Evolutionary conservation across 495 filamentous ascomycete genomes (phyloP).

Genomic region (Evansstolkia leycettana): DNA sequence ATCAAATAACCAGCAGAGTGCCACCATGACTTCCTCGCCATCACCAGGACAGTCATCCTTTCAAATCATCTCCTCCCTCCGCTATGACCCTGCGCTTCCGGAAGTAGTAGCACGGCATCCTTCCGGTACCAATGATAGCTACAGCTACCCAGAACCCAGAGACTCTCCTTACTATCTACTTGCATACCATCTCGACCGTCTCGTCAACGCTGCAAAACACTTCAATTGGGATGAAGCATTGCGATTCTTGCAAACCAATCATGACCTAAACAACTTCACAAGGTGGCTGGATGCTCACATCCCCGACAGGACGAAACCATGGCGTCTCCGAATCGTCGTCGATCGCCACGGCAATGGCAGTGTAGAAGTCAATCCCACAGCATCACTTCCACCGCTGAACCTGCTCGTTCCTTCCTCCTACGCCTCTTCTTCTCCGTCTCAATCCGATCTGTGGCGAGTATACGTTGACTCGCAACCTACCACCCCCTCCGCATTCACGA

Average conservation of each 20-base stretch:
- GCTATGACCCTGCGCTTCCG: constrained; percentile 56
- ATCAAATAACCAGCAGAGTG: no score
- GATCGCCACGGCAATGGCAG: constrained; percentile 33
- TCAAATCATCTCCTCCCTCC: constrained; percentile 60
- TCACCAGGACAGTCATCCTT: no score
- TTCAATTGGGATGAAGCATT: constrained; percentile 45
- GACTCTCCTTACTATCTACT: constrained; percentile 75
- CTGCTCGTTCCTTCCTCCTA: constrained; percentile 37
- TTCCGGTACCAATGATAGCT: no score
- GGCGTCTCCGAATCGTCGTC: constrained; percentile 44
- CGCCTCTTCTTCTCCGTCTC: not conserved
- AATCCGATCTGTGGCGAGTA: constrained; percentile 28
- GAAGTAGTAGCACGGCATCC: constrained; percentile 19
- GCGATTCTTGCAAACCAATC: constrained; percentile 18
- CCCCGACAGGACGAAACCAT: constrained; percentile 21
- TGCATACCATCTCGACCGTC: constrained; percentile 67
- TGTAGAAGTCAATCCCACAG: constrained; percentile 36
- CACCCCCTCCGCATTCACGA: constrained; percentile 49
- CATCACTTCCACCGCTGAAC: constrained; percentile 33
- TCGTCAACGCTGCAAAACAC: constrained; percentile 57
- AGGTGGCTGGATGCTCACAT: constrained; percentile 23
- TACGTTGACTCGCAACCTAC: constrained; percentile 43
- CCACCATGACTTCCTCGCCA: no score
- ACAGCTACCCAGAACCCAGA: constrained; percentile 23
- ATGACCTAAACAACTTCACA: constrained; percentile 15